Conservation (phyloP, 2,329 filamentous ascomycete genomes). For the Phialocephala sp. region DNA sequence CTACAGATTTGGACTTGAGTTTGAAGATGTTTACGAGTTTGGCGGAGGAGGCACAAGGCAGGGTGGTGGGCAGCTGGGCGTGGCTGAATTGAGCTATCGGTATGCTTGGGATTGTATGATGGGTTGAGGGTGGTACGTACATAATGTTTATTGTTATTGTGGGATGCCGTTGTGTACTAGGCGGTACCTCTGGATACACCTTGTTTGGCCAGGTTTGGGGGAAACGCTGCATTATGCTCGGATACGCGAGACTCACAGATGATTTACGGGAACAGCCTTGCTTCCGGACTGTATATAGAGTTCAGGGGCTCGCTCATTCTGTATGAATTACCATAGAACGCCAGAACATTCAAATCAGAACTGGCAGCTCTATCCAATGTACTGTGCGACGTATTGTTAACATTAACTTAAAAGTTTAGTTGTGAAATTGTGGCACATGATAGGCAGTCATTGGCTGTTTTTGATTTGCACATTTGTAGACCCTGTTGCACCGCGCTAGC, state of each 20-base stretch:
- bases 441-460: no score
- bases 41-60: slow-evolving; percentile 51
- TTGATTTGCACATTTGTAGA: no score
- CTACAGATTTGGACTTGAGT: slow-evolving; percentile 51
- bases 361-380: no score
- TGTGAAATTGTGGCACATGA: no score
- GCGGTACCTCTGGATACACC: background rate
- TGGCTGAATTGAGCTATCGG: slow-evolving; percentile 39
- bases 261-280: background rate
- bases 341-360: background rate
- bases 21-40: slow-evolving; percentile 49
- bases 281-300: background rate
- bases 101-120: slow-evolving; percentile 4
- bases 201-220: background rate
- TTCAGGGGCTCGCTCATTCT: no score
- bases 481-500: no score
- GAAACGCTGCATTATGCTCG: background rate
- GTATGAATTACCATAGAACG: background rate
- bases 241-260: background rate
- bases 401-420: no score
- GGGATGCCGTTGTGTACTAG: background rate
- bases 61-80: slow-evolving; percentile 47
- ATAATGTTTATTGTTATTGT: slow-evolving; percentile 27
- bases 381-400: no score
- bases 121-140: slow-evolving; percentile 10